Evolutionary conservation across 345 rosid species (phyloP), one percentile per base, ranked within the genome.

Genomic region (Brassica incana): DNA sequence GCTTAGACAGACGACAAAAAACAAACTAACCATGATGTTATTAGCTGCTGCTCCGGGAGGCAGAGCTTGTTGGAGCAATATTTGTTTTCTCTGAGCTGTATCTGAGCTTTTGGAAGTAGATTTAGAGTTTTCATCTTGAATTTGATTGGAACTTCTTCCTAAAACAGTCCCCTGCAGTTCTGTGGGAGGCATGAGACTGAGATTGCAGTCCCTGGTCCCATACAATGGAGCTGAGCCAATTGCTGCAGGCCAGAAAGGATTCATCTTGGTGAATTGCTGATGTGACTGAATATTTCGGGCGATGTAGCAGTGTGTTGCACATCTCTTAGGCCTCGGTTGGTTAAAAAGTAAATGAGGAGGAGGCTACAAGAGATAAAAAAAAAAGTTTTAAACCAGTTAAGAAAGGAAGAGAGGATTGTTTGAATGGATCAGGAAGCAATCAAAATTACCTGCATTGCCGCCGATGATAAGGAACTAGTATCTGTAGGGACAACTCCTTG

Each of bases 291-390:
- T 90, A 71, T 83, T 96, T 58, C 94, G 85, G 15, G 99, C 98
- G 69, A 96, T 89, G 74, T 91, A 93, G 83, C 87, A 92, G 81
- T 96, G 99, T 30, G 98, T 96, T n/a, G 97, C 97, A 83, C 98
- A 96, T 82, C 93, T 90, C 84, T 90, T 93, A 8, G 91, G 97
- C 75, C 94, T 86, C 1, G 97, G 91, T 69, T 90, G 98, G 84
- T 80, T 82, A 78, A 88, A 90, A 40, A 92, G 83, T 80, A 89
- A 76, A 73, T 88, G 93, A 1, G 93, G 93, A 73, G 95, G 91
- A 73, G 95, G 91, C 97, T 93, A 87, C 84, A 54, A 2, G 5
- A 30, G 71, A 40, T 78, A 29, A 29, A 29, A 48, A 68, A 68
- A 78, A 77, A 54, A 0, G 1, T 8, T 27, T 10, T 23, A 52